These are phyloP conservation scores for Beverwykella pulmonaria DNA, from an alignment of 495 filamentous ascomycete species.

Conservation along the genomic window DNA sequence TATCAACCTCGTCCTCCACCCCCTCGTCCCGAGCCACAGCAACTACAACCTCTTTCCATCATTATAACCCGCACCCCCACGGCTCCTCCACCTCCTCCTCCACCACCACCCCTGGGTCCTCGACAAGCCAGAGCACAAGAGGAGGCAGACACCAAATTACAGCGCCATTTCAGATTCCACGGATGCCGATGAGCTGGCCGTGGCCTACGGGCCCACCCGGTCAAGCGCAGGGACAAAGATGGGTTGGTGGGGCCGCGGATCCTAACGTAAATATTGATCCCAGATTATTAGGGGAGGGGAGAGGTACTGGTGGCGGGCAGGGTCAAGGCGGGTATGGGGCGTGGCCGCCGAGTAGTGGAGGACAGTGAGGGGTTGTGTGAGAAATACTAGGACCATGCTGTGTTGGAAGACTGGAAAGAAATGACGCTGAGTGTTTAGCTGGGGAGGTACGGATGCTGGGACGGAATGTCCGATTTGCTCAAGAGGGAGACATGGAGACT, in stretches of 20 bases:
- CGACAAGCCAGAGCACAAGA: background rate
- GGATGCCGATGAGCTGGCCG: constrained; percentile 14
- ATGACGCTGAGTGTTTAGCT: no score
- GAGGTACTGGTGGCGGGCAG: background rate
- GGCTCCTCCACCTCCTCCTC: background rate
- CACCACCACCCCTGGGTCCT: background rate
- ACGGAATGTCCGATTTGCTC: no score
- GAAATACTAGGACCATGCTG: no score
- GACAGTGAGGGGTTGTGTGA: no score
- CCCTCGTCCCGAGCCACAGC: background rate
- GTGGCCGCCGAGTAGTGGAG: no score
- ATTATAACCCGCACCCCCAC: constrained; percentile 4
- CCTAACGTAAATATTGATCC: constrained; percentile 1
- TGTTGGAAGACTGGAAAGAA: no score
- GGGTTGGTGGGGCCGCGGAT: background rate
- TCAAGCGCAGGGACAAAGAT: background rate
- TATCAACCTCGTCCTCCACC: background rate
- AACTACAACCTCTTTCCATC: background rate
- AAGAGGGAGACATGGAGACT: no score
- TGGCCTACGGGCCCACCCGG: background rate
- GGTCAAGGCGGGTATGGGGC: background rate
- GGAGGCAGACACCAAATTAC: constrained; percentile 9
- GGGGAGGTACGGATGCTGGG: no score
- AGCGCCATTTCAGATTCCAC: constrained; percentile 19
- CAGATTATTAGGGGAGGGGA: background rate